Evolutionary conservation across 139 green algal genomes (phyloP), one percentile per base, ranked within the genome.

Genomic region (Chlamydomonas sp.): DNA sequence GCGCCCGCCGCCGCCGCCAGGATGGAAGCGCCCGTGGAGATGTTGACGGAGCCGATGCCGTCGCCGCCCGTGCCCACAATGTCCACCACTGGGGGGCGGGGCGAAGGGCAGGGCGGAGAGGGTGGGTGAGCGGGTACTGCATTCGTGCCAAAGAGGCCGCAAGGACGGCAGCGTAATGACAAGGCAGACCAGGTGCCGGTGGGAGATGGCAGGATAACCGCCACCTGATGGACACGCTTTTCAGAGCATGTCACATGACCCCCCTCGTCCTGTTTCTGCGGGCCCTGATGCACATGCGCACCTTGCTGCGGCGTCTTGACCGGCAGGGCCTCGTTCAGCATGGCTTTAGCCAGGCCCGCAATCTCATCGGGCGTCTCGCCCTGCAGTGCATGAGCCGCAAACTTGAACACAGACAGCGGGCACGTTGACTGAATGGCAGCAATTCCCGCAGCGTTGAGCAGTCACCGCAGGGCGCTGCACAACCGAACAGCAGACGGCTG

Each of bases 1-100:
- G 96, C 98, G 6, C 98, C 98, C 17, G 97, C 98, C 4, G 97
- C 97, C 10, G 98, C 98, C 57, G 97, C 97, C 9, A 99, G 79
- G 49, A 99, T 93, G 83, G 91, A 98, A 4, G 98, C 95, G 5
- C 98, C 98, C 1, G 98, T 99, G 63, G 94, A 98, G 89, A 99
- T 99, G 94, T 99, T 99, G 68, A 99, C 97, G 15, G 96, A 98
- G 69, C 98, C 97, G 68, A 98, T 98, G 92, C 96, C 96, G 90
- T 99, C 98, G 14, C 98, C 98, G 58, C 98, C 98, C 0, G 98
- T 99, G 64, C 98, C 98, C 83, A 99, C 98, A 84, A 99, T 99
- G 95, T 99, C 98, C 81, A 99, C 88, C 6, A 96, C 89, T 92
- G 77, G 14, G 85, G 3, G 59, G 64, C 62, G n/a, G 62, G 1